Base-by-base conservation (phyloP, 2,329 filamentous ascomycete genomes). In the Penicillium sp. region DNA sequence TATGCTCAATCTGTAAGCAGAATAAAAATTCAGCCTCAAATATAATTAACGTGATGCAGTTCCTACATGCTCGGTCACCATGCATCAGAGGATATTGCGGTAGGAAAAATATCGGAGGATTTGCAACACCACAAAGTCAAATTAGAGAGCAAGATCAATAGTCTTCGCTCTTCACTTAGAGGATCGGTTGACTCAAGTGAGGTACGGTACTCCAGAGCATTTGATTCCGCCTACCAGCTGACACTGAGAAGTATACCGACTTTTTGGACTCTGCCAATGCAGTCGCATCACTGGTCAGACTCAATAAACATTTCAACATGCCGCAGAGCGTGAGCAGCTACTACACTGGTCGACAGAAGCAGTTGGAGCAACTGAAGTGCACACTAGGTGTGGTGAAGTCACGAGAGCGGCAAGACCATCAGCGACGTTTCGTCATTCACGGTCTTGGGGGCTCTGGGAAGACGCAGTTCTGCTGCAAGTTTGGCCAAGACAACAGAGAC, bases 391-490 rank as follows among this genome's bases (percentile, higher is more conserved):
- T 36, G 4, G 5, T 54, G 42, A 24, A 49, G 6, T 42, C 47
- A 10, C 24, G 56, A 48, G 34, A 29, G 31, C 34, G 39, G 32
- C 21, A 36, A n/a, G 13, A 36, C n/a, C 47, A 34, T 18, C 46
- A 49, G 56, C 69, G 69, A 48, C 54, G 68, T 7, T 67, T 72
- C 50, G 71, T 75, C 8, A 52, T 76, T 11, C 67, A 67, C 57
- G 73, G 73, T 13, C 54, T 76, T 22, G 71, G 70, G n/a, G 74
- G 75, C 11, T 71, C 71, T 43, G 74, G 75, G 10, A 77, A 76
- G 59, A 76, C 71, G 4, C 70, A 76, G 54, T 66, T 76, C 27
- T 74, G 67, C 50, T 62, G 58, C 7, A 75, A 74, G 54, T 76
- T 68, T 64, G 73, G 67, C 3, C 52, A 69, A 46, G 62, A 75